These are phyloP conservation scores for Ophiocordyceps australis DNA, from an alignment of 2,329 filamentous ascomycete species.

Conservation along the genomic window DNA sequence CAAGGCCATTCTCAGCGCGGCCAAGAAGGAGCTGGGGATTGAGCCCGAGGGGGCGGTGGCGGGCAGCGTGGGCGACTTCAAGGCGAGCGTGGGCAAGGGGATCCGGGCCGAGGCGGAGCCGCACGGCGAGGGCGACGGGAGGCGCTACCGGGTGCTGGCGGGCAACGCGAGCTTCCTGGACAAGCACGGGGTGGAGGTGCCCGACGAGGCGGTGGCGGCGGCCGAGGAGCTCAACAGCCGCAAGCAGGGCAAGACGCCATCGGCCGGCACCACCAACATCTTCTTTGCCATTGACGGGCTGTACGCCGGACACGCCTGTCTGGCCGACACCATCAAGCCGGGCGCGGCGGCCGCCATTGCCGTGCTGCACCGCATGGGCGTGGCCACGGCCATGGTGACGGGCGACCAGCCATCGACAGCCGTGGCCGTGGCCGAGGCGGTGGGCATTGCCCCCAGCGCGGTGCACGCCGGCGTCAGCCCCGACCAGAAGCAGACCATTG, in stretches of 20 bases:
- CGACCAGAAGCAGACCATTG: conserved; percentile 75
- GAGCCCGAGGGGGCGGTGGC: conserved; percentile 57
- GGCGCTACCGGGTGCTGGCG: conserved; percentile 61
- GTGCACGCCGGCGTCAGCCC: conserved; percentile 82
- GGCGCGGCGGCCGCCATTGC: conserved; percentile 66
- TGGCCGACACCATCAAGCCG: conserved; percentile 83
- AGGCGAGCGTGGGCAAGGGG: conserved; percentile 66
- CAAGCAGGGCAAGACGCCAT: conserved; percentile 11
- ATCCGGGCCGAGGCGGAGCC: conserved; percentile 72
- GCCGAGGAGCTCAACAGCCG: conserved; percentile 31
- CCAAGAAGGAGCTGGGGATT: conserved; percentile 58
- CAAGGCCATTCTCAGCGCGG: conserved; percentile 62
- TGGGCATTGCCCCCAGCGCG: conserved; percentile 59
- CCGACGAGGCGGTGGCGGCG: conserved; percentile 42
- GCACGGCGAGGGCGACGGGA: conserved; percentile 43
- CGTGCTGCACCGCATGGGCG: conserved; percentile 68
- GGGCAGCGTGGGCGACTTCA: conserved; percentile 73
- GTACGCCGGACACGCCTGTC: conserved; percentile 67
- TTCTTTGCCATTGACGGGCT: conserved; percentile 72
- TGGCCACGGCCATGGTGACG: conserved; percentile 82
- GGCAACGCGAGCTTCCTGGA: conserved; percentile 68
- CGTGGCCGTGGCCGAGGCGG: conserved; percentile 60
- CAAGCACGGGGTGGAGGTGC: conserved; percentile 49
- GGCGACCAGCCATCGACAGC: conserved; percentile 81
- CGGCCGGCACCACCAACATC: conserved; percentile 64